Conservation (phyloP, 2,329 filamentous ascomycete genomes). For the Pyricularia pennisetigena region DNA sequence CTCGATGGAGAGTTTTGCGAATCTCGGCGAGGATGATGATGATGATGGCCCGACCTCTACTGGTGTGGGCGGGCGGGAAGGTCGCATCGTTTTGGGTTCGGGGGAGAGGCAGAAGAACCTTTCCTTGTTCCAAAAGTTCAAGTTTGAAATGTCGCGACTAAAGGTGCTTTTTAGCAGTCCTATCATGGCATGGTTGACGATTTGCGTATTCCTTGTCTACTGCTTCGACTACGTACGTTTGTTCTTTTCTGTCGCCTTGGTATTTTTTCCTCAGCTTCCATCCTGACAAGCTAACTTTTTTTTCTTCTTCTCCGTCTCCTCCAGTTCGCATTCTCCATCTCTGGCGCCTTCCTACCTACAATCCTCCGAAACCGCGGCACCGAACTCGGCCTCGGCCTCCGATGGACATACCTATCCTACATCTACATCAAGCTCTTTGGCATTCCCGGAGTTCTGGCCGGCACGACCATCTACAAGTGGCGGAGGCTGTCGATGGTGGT, state of each 20-base stretch:
- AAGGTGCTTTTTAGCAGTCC: background rate
- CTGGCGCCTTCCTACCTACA: background rate
- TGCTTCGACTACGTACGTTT: background rate
- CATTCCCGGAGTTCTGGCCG: slow-evolving; percentile 38
- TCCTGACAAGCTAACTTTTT: background rate
- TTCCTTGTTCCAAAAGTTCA: background rate
- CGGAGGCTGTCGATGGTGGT: slow-evolving; percentile 25
- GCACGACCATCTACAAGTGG: slow-evolving; percentile 35
- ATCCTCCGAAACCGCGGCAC: background rate
- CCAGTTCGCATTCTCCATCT: background rate
- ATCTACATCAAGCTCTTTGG: slow-evolving; percentile 44
- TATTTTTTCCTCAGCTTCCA: background rate
- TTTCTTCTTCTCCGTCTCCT: background rate
- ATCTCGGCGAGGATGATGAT: background rate
- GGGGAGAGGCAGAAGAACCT: background rate
- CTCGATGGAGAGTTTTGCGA: slow-evolving; percentile 23
- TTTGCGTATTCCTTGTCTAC: background rate
- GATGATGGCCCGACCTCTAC: background rate
- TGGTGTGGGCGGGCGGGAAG: background rate
- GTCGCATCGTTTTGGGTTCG: background rate
- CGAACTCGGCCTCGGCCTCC: slow-evolving; percentile 24
- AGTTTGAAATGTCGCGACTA: background rate
- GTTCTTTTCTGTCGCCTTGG: background rate
- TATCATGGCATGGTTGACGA: background rate
- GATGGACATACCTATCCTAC: slow-evolving; percentile 38